phyloP scores from a whole-genome alignment of 176 grass and related monocot genomes.

The Oryza longistaminata region DNA sequence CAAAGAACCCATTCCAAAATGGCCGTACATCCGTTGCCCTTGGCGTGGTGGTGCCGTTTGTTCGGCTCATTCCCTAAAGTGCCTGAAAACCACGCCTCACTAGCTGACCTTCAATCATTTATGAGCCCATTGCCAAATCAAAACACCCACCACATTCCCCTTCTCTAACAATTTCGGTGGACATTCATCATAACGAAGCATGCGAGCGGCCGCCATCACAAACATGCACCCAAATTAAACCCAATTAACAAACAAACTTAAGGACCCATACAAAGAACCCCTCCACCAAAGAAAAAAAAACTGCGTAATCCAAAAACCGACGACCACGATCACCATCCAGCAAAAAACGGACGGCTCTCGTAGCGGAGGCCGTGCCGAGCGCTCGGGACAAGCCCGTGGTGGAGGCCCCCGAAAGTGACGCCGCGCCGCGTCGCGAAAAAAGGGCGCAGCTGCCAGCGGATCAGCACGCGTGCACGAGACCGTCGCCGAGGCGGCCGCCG shows the following conservation, averaged over 20 bases:
- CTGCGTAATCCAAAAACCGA: neutral
- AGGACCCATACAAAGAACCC: neutral
- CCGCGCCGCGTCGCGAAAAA: slow-evolving; percentile 25
- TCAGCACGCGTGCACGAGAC: neutral
- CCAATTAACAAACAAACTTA: neutral
- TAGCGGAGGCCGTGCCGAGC: neutral
- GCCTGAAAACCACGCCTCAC: too few relatives aligned
- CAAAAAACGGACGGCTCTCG: neutral
- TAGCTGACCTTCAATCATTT: too few relatives aligned
- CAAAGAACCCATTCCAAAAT: neutral
- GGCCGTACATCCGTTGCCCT: neutral
- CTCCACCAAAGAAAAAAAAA: neutral
- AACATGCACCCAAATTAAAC: neutral
- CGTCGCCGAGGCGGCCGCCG: neutral
- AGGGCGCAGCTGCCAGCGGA: neutral
- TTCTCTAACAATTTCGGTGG: too few relatives aligned
- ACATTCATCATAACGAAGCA: neutral
- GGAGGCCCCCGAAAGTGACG: slow-evolving; percentile 29
- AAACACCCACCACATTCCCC: too few relatives aligned
- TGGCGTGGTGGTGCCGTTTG: too few relatives aligned
- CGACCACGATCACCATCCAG: neutral
- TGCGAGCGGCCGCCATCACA: neutral
- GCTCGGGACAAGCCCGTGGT: neutral
- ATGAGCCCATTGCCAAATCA: too few relatives aligned
- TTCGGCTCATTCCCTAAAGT: too few relatives aligned